A percentile compares a stretch with the other conserved stretches of the same genome.
These are phyloP conservation scores for Komagataella populi DNA, from an alignment of 805 yeast genomes.

Conservation along the genomic window DNA sequence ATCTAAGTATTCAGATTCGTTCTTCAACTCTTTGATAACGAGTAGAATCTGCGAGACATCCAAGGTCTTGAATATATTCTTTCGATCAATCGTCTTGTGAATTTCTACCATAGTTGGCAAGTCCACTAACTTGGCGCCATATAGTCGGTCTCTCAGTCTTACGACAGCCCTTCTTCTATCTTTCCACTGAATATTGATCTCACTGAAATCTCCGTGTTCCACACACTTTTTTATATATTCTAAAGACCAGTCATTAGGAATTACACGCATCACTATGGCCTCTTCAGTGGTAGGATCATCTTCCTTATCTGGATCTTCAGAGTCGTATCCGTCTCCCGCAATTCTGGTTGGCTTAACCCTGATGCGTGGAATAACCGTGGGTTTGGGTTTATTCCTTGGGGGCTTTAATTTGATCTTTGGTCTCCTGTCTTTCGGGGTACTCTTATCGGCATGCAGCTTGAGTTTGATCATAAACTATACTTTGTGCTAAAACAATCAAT, in stretches of 20 bases:
- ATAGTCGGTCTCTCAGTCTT: slow-evolving; percentile 51
- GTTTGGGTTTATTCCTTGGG: slow-evolving; percentile 9
- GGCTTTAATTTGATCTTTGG: slow-evolving; percentile 12
- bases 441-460: not conserved
- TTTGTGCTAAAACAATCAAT: not conserved
- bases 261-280: slow-evolving; percentile 65
- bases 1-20: slow-evolving; percentile 31
- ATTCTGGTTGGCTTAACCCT: slow-evolving; percentile 48
- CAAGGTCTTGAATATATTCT: slow-evolving; percentile 75
- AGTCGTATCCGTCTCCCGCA: slow-evolving; percentile 93
- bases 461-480: not conserved
- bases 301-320: slow-evolving; percentile 92
- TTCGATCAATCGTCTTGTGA: slow-evolving; percentile 78
- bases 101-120: slow-evolving; percentile 81
- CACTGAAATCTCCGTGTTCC: slow-evolving; percentile 60
- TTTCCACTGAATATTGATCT: slow-evolving; percentile 68
- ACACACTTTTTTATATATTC: slow-evolving; percentile 67
- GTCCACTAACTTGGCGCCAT: slow-evolving; percentile 78
- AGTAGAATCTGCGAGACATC: slow-evolving; percentile 80
- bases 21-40: slow-evolving; percentile 41
- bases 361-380: slow-evolving; percentile 26
- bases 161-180: slow-evolving; percentile 72
- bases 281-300: slow-evolving; percentile 90
- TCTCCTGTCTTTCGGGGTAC: not conserved
- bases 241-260: slow-evolving; percentile 38